A percentile compares a stretch with the other conserved stretches of the same genome.
Conservation (phyloP, 1,284 basidiomycete genomes). For the Cryptococcus sp. region DNA sequence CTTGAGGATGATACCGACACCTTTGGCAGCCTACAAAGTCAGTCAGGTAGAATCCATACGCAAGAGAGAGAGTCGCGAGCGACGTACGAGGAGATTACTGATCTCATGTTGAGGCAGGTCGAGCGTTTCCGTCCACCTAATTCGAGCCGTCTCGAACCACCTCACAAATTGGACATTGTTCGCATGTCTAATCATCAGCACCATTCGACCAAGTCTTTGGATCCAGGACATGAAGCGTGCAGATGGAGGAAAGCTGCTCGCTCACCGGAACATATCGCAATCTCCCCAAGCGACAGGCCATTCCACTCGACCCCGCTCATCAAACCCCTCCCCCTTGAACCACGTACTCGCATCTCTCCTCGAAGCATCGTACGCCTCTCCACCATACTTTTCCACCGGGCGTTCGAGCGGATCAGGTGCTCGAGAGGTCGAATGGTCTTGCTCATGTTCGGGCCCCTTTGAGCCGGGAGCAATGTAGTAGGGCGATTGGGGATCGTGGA, state of each 20-base stretch:
- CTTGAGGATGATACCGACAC: constrained; percentile 37
- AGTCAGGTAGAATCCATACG: background rate
- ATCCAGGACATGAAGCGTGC: background rate
- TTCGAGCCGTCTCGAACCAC: constrained; percentile 41
- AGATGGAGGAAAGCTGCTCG: background rate
- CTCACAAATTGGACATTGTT: constrained; percentile 43
- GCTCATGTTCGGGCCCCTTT: constrained; percentile 33
- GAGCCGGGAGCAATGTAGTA: constrained; percentile 38
- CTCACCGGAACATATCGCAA: constrained; percentile 43
- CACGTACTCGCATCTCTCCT: constrained; percentile 9
- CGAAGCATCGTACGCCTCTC: constrained; percentile 3
- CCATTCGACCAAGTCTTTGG: background rate
- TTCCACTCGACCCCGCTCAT: constrained; percentile 30
- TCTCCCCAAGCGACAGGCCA: constrained; percentile 46
- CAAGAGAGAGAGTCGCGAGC: background rate
- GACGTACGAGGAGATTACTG: constrained; percentile 19
- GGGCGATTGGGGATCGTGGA: constrained; percentile 34
- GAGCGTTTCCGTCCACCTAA: constrained; percentile 31
- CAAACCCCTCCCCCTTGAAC: constrained; percentile 31
- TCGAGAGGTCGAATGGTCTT: constrained; percentile 33
- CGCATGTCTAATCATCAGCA: constrained; percentile 37
- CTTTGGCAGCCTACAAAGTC: constrained; percentile 3
- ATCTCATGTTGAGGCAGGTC: constrained; percentile 23
- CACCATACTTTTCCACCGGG: background rate
- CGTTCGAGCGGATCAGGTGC: constrained; percentile 6